Evolutionary conservation across 805 yeast genomes (phyloP).

Genomic region (Kregervanrija fluxuum): DNA sequence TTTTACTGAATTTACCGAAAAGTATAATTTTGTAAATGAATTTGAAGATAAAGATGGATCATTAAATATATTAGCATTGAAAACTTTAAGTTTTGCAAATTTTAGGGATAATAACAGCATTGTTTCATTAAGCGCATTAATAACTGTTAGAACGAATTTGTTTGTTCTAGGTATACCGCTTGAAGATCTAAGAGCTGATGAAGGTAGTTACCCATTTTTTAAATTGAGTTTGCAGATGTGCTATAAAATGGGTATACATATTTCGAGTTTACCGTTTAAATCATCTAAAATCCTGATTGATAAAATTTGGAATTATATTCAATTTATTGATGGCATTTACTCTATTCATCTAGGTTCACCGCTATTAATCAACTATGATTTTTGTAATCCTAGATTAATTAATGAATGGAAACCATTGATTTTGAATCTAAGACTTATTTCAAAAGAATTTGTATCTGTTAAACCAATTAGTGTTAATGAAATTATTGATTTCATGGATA

Average conservation of each 20-base stretch:
- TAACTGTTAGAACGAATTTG: neutral
- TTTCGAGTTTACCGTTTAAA: neutral
- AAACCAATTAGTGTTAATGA: conserved; percentile 5
- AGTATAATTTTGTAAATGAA: neutral
- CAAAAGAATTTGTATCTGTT: conserved; percentile 6
- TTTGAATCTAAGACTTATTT: conserved; percentile 1
- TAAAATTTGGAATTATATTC: conserved; percentile 12
- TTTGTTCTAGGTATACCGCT: neutral
- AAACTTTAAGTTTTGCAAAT: conserved; percentile 8
- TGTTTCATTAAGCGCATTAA: neutral
- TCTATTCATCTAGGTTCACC: conserved; percentile 16
- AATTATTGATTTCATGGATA: conserved; percentile 4
- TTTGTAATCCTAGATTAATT: conserved; percentile 6
- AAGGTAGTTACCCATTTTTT: neutral
- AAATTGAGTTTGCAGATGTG: neutral
- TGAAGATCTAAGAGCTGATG: neutral
- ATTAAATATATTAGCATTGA: conserved; percentile 3
- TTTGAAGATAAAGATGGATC: conserved; percentile 1
- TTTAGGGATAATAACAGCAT: conserved; percentile 1
- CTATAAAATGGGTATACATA: conserved; percentile 1
- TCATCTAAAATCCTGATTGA: too few species aligned
- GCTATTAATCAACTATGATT: conserved; percentile 15
- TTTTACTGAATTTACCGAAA: conserved; percentile 3
- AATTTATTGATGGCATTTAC: conserved; percentile 13
- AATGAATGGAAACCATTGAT: conserved; percentile 8